phyloP scores from a whole-genome alignment of 495 filamentous ascomycete species.

The Trichoderma asperelloides region DNA sequence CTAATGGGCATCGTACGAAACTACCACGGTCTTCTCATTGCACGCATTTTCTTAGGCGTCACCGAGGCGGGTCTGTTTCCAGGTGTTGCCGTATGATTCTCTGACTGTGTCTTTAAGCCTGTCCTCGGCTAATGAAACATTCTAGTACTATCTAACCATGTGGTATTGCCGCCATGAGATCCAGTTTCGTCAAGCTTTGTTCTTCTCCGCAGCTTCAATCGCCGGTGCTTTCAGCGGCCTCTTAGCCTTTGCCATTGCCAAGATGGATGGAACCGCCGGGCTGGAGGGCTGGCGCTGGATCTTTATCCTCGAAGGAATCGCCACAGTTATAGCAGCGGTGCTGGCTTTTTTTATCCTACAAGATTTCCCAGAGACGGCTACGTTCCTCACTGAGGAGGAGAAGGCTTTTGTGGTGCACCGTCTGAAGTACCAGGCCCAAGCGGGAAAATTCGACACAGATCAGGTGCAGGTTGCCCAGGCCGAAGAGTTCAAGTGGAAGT shows the following conservation, averaged over 20 bases:
- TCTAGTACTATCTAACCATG: conserved; percentile 58
- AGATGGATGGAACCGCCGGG: conserved; percentile 58
- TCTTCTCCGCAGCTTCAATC: conserved; percentile 59
- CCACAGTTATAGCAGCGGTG: conserved; percentile 50
- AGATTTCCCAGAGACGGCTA: conserved; percentile 59
- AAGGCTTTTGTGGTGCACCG: conserved; percentile 42
- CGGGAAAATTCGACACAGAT: conserved; percentile 44
- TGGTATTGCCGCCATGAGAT: conserved; percentile 60
- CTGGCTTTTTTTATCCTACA: conserved; percentile 50
- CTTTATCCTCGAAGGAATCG: conserved; percentile 58
- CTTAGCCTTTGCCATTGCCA: conserved; percentile 57
- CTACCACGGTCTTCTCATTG: conserved; percentile 49
- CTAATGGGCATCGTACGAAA: conserved; percentile 62
- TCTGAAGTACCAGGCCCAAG: conserved; percentile 50
- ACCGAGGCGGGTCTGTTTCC: conserved; percentile 65
- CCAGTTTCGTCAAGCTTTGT: conserved; percentile 47
- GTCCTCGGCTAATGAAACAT: not conserved
- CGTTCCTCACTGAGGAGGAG: conserved; percentile 62
- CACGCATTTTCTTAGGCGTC: conserved; percentile 58
- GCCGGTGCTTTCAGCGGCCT: conserved; percentile 64
- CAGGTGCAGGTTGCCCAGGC: conserved; percentile 46
- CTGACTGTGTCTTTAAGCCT: not conserved
- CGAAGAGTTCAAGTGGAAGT: conserved; percentile 51
- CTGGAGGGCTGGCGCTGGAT: conserved; percentile 73
- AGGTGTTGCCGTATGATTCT: conserved; percentile 51